Conservation (phyloP, 2,329 filamentous ascomycete species). For the Seiridium unicorne region DNA sequence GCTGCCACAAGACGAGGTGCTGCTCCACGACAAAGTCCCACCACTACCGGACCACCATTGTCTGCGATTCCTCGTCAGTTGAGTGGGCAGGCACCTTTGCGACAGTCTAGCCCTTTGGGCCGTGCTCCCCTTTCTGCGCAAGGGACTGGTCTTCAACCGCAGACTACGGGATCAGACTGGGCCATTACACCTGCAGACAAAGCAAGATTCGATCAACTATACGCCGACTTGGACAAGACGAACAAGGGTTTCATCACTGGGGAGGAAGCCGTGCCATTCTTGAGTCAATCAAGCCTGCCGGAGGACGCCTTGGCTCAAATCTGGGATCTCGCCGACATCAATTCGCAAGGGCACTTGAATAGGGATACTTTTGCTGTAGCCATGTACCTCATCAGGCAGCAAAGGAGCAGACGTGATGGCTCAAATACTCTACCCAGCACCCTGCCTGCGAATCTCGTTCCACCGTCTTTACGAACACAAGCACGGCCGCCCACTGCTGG, state of each 20-base stretch:
- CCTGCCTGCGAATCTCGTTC: conserved; percentile 80
- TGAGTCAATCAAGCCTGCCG: conserved; percentile 85
- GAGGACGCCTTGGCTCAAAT: conserved; percentile 91
- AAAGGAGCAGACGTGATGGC: conserved; percentile 68
- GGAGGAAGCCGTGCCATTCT: conserved; percentile 91
- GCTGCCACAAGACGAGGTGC: conserved; percentile 72
- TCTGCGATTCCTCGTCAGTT: conserved; percentile 80
- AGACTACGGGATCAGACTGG: conserved; percentile 68
- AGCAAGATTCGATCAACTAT: conserved; percentile 81
- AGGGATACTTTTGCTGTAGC: conserved; percentile 94
- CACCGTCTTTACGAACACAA: conserved; percentile 75
- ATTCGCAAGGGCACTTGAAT: conserved; percentile 80
- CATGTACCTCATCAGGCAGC: conserved; percentile 94
- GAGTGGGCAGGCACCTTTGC: conserved; percentile 65
- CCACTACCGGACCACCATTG: conserved; percentile 53
- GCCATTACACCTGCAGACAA: conserved; percentile 81
- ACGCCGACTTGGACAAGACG: conserved; percentile 76
- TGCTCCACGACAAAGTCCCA: conserved; percentile 47
- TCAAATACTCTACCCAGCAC: conserved; percentile 65
- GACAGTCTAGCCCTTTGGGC: conserved; percentile 59
- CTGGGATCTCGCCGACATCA: conserved; percentile 95
- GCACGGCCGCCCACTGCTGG: conserved; percentile 47
- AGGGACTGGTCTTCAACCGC: conserved; percentile 30
- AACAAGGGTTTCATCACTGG: conserved; percentile 84
- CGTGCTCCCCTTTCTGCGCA: conserved; percentile 47